A percentile compares a stretch with the other conserved stretches of the same genome.
Conservation (phyloP, 148 eudicot genomes). For the Dianthus caryophyllus region DNA sequence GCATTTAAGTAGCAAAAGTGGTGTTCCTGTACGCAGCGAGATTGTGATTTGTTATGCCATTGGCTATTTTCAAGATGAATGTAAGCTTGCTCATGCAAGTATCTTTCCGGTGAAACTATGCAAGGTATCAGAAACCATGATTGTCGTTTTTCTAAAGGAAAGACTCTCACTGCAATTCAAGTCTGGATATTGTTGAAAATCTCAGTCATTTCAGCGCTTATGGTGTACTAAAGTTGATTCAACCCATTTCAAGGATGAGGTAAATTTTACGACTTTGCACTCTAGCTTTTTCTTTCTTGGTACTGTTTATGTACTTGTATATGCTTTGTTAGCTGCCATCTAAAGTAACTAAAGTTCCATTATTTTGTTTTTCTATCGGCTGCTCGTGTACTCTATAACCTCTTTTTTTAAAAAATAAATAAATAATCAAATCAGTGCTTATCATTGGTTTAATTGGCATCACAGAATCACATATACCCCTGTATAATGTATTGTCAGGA, state of each 20-base stretch:
- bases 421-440: no score
- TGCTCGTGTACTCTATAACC: constrained; percentile 6
- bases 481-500: not conserved
- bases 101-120: not conserved
- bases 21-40: constrained; percentile 2
- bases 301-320: no score
- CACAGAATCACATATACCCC: not conserved
- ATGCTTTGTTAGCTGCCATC: not conserved
- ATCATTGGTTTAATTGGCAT: constrained; percentile 12
- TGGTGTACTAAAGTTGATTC: not conserved
- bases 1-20: not conserved
- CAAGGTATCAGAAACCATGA: not conserved
- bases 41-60: not conserved
- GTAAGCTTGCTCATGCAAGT: constrained; percentile 3
- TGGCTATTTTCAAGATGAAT: constrained; percentile 13
- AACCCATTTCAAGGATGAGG: constrained; percentile 1
- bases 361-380: not conserved
- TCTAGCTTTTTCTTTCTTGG: not conserved
- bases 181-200: not conserved
- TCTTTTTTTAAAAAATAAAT: no score
- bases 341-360: not conserved
- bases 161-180: no score
- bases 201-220: not conserved
- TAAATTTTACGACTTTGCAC: not conserved
- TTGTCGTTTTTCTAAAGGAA: not conserved